Evolutionary conservation across 1,139 yeast genomes (phyloP).

Genomic region (Yamadazyma mexicana): DNA sequence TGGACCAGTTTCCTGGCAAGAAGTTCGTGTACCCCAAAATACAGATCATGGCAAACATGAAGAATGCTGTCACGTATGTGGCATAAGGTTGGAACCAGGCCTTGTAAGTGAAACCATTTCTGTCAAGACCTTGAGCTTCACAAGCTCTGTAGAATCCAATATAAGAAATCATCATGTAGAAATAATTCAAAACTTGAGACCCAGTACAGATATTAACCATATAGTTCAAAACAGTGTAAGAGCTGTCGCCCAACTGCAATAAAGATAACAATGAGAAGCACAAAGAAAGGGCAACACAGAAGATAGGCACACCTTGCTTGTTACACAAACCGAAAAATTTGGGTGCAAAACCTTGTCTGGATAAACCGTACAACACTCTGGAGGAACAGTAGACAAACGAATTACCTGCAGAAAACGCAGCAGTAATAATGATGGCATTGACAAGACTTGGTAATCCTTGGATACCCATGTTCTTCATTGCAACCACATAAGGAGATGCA

Average conservation of each 20-base stretch:
- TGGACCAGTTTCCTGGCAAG: conserved; percentile 28
- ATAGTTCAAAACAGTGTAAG: conserved; percentile 72
- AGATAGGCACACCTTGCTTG: conserved; percentile 19
- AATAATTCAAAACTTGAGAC: conserved; percentile 68
- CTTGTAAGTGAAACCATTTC: conserved; percentile 64
- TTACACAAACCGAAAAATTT: conserved; percentile 34
- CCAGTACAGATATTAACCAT: conserved; percentile 75
- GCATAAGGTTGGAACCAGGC: conserved; percentile 75
- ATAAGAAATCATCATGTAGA: conserved; percentile 66
- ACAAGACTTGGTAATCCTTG: conserved; percentile 37
- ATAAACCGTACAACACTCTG: conserved; percentile 37
- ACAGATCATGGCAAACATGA: conserved; percentile 32
- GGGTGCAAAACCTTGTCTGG: conserved; percentile 39
- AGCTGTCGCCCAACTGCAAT: conserved; percentile 55
- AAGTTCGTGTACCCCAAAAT: conserved; percentile 39
- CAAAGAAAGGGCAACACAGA: conserved; percentile 59
- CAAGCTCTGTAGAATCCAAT: conserved; percentile 60
- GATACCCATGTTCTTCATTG: conserved; percentile 39
- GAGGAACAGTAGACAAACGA: conserved; percentile 42
- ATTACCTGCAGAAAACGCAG: conserved; percentile 45
- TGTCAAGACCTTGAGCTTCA: conserved; percentile 61
- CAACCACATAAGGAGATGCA: conserved; percentile 46
- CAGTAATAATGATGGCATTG: conserved; percentile 25
- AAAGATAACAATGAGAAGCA: conserved; percentile 60
- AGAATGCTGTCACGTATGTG: conserved; percentile 48